These are phyloP conservation scores for Suillus weaverae DNA, from an alignment of 768 basidiomycete genomes.

Conservation along the genomic window DNA sequence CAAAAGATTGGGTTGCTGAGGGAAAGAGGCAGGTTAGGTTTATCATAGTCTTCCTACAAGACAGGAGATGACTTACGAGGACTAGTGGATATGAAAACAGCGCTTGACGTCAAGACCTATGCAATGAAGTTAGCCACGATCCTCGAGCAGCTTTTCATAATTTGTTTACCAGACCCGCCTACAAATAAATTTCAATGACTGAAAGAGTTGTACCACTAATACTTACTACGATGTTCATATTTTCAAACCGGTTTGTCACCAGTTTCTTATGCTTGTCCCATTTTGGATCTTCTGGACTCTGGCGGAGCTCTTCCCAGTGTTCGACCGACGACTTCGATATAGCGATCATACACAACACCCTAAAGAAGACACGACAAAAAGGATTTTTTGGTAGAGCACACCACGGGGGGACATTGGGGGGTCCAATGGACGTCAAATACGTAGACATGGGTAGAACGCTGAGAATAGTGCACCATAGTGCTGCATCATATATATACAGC, in stretches of 20 bases:
- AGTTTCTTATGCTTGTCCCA: neutral
- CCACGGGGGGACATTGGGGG: fast-evolving
- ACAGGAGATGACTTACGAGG: neutral
- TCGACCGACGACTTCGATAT: neutral
- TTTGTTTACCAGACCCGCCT: neutral
- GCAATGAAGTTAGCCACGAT: neutral
- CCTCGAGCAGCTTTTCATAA: neutral
- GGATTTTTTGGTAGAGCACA: neutral
- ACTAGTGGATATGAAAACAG: neutral
- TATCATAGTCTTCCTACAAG: neutral
- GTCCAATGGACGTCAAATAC: too few relatives aligned
- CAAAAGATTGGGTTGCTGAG: neutral
- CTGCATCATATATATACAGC: neutral
- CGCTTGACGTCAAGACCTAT: neutral
- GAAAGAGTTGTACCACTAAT: neutral
- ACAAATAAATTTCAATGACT: neutral
- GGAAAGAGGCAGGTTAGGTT: too few relatives aligned
- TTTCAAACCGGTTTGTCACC: neutral
- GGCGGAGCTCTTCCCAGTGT: neutral
- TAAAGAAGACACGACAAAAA: neutral
- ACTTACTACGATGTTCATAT: neutral
- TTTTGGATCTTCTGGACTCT: too few relatives aligned
- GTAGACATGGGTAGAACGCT: neutral
- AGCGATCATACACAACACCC: neutral
- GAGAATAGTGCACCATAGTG: neutral